These are phyloP conservation scores for Solanum sitiens DNA, from an alignment of 257 asterid species.

Conservation along the genomic window DNA sequence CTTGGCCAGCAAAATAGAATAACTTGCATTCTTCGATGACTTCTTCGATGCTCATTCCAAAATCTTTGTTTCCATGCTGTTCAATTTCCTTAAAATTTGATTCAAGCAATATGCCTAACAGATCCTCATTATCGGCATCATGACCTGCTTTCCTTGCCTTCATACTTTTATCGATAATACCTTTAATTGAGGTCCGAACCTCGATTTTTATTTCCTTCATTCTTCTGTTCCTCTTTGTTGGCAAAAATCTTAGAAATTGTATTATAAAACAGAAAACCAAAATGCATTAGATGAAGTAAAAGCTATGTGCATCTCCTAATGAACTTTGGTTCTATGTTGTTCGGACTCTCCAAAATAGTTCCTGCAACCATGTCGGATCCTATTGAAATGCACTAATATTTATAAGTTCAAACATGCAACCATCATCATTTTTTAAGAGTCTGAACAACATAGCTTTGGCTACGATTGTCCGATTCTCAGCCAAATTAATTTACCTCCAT, in stretches of 20 bases:
- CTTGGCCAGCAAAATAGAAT: constrained; percentile 46
- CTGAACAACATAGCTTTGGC: background rate
- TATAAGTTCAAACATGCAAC: background rate
- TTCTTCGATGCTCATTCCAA: constrained; percentile 4
- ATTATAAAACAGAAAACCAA: background rate
- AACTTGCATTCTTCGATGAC: constrained; percentile 43
- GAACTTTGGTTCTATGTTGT: background rate
- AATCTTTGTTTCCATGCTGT: background rate
- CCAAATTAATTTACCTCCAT: background rate
- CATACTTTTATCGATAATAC: background rate
- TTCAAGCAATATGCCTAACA: background rate
- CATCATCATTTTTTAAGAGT: background rate
- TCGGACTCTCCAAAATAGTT: background rate
- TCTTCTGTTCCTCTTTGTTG: background rate
- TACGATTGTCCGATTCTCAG: background rate
- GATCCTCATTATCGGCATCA: background rate
- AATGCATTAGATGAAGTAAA: background rate
- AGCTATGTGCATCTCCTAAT: background rate
- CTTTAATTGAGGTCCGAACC: background rate
- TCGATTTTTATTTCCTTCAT: background rate
- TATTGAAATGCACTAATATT: background rate
- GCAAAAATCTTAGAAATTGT: background rate
- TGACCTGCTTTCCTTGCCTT: background rate
- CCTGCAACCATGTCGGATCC: background rate
- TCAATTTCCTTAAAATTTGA: background rate